A percentile compares a stretch with the other conserved stretches of the same genome.
These are phyloP conservation scores for Amanita molliuscula DNA, from an alignment of 768 basidiomycete genomes.

Conservation along the genomic window DNA sequence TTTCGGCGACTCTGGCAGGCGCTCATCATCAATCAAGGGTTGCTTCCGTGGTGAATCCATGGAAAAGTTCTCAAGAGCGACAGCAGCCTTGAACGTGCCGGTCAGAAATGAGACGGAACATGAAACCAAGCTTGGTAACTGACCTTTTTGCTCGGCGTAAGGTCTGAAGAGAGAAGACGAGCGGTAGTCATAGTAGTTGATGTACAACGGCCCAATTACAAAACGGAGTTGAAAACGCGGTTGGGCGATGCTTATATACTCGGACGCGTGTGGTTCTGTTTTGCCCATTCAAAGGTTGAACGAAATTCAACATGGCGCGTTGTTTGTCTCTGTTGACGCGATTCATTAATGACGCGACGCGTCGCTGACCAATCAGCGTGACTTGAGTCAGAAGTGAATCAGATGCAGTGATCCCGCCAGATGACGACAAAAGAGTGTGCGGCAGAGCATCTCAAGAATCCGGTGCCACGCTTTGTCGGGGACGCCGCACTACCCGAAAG, in stretches of 20 bases:
- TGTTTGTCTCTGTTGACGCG: slow-evolving; percentile 16
- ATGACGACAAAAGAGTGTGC: neutral
- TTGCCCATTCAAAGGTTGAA: slow-evolving; percentile 18
- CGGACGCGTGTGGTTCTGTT: slow-evolving; percentile 26
- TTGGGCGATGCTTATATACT: slow-evolving; percentile 10
- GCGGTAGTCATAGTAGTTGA: slow-evolving; percentile 19
- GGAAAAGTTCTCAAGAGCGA: slow-evolving; percentile 32
- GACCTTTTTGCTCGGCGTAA: slow-evolving; percentile 48
- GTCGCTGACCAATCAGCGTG: neutral
- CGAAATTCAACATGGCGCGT: slow-evolving; percentile 11
- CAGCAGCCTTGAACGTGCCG: slow-evolving; percentile 25
- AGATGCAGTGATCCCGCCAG: neutral
- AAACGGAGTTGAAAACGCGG: slow-evolving; percentile 4
- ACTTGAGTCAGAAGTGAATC: neutral
- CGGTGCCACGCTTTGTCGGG: slow-evolving; percentile 40
- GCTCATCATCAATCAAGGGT: slow-evolving; percentile 21
- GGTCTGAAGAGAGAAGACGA: slow-evolving; percentile 21
- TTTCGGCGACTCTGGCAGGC: slow-evolving; percentile 23
- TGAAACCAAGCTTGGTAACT: neutral
- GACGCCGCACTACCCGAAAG: slow-evolving; percentile 62
- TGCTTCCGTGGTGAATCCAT: slow-evolving; percentile 29
- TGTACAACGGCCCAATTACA: slow-evolving; percentile 1
- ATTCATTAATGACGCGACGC: slow-evolving; percentile 6
- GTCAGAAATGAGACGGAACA: slow-evolving; percentile 4
- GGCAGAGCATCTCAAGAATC: neutral